Base-by-base conservation (phyloP, 148 eudicot species). In the Dysphania ambrosioides region DNA sequence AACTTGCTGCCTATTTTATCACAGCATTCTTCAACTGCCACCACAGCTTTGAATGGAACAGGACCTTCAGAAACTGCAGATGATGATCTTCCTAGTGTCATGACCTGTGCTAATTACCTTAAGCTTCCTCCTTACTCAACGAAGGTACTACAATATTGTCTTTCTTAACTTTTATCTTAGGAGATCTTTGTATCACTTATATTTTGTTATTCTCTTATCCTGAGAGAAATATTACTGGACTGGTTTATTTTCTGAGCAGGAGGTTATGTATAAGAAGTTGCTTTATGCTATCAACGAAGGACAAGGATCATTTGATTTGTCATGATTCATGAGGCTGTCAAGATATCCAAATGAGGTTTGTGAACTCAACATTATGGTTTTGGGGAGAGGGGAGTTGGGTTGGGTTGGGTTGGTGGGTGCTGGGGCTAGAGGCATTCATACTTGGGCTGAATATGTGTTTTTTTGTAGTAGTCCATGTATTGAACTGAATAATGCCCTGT, bases 41-140 rank as follows among this genome's bases (percentile, higher is more conserved):
- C 82, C 57, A 68, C 84, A 32, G 66, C 77, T 35, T 64, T 85
- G 36, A 89, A 88, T 70, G 92, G 83, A 63, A 58, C 79, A 18
- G 90, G 88, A 24, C 70, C 72, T 73, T 85, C 87, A 69, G 93
- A 95, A 74, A 72, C 87, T 75, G 90, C 91, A 0, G 99, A 95
- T 80, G 88, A 89, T 70, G 99, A 95, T 70, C 83, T 95, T 76
- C 99, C 99, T 1, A 95, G 99, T 79, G 99, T 95, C 66, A 95
- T 95, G 99, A 95, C 99, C 23, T 95, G 97, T 73, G 96, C 99
- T 65, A 95, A 95, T 82, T 92, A 95, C 84, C 88, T 95, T 59
- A 95, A 95, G 85, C 99, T 95, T 72, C 99, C 99, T 61, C 96
- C 97, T 18, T 95, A 92, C 73, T 95, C 99, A 2, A 87, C 92